Evolutionary conservation across 371 early-diverging fungal species (phyloP), one percentile per base, ranked within the genome.

Genomic region (Phascolomyces articulosus): DNA sequence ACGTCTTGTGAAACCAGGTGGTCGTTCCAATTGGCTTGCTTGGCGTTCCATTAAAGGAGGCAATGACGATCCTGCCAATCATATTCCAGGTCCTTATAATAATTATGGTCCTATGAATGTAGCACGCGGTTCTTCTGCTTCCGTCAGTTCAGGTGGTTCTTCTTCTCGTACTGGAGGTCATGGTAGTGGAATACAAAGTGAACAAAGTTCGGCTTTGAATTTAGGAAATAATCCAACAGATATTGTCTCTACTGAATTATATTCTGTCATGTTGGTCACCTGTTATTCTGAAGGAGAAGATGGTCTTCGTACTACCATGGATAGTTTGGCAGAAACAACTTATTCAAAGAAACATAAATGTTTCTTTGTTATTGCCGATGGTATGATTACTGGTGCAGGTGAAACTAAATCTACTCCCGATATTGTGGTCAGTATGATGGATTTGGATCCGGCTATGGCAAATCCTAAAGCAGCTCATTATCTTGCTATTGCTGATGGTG

Each of bases 401-500:
- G 80, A 82, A 60, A 60, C 70, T 10, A 62, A 60, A 55, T 76
- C 87, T 11, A 95, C 93, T 20, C 93, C 89, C 26, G 94, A 89
- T 69, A 91, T 92, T 60, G 80, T 93, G 55, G 71, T 84, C 64
- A 64, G 80, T 75, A 90, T 87, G 87, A 65, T 94, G 80, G 89
- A 89, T 47, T 68, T 88, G 2, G 85, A 85, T 6, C 82, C 88
- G 26, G 80, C 82, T 18, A 75, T 79, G 71, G 72, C 81, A 40
- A 68, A 53, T 6, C 91, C 73, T 8, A 87, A 86, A 67, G 74
- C 91, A 21, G 80, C 87, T 48, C 83, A 88, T 44, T 99, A 98
- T 72, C 77, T 97, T 18, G 93, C 98, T 41, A 89, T 98, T 58
- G 95, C 96, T 2, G 89, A 93, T 62, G 99, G 98, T 29, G 79